Base-by-base conservation (phyloP, 2,329 filamentous ascomycete genomes). In the Fusarium vanettenii region DNA sequence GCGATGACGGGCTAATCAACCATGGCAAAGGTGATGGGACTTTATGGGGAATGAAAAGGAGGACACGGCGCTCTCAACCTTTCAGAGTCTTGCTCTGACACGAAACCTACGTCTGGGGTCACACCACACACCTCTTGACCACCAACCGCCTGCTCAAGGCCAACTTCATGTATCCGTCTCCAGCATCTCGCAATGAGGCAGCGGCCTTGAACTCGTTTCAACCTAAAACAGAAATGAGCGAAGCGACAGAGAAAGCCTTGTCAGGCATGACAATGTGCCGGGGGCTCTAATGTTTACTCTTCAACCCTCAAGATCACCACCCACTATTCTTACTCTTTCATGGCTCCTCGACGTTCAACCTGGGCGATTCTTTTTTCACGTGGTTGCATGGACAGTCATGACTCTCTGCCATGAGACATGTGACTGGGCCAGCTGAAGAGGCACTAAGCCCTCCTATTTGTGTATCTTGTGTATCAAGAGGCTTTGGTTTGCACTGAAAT, bases 1-100 rank as follows among this genome's bases (percentile, higher is more conserved):
- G 88, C 87, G 75, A 92, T 92, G 89, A 87, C 89, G 20, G 90
- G 84, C 70, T 90, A 79, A 66, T 60, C 27, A 20, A 31, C 33
- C 33, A n/a, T 29, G 35, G 39, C 18, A 13, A 55, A 22, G 41
- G 55, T 41, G 50, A 73, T 55, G 69, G 37, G 52, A 64, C 14
- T 41, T 41, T 57, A 43, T 64, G 69, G 59, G 27, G 60, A 70
- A 73, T 31, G 25, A 52, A 27, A 61, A 64, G 50, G 62, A 56
- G 72, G 66, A 75, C 20, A 56, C 14, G 20, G 31, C 31, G n/a
- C 60, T 56, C 69, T 63, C 56, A 73, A 13, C 20, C 27, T 50
- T 22, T 39, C 50, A 70, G 67, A 71, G 62, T 56, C 33, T 75
- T 50, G 45, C 35, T 67, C 62, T 75, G 62, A 66, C 25, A 69